Evolutionary conservation across 192 early-diverging fungal species (phyloP), one percentile per base, ranked within the genome.

Genomic region (Umbelopsis sp.): DNA sequence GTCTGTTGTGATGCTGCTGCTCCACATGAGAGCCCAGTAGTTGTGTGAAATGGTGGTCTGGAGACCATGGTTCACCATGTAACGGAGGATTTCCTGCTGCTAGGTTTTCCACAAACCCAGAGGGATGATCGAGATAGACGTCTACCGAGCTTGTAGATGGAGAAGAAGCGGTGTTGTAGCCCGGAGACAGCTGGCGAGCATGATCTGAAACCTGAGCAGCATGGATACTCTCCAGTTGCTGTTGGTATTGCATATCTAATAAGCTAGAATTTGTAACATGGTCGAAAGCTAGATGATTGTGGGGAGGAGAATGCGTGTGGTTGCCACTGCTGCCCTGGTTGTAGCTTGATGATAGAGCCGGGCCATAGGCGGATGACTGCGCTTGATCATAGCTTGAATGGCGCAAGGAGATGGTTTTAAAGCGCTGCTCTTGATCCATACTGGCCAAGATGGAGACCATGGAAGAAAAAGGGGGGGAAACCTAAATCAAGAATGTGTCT

Each of bases 401-500:
- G 52, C 52, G 55, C 33, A 61, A 0, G 35, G 27, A 30, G 18
- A 61, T 61, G 33, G 55, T 15, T 61, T 61, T 61, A 6, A 61
- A 61, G 12, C 55, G 55, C 5, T 61, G 55, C 33, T 61, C 55
- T 61, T 61, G 55, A 8, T 61, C 55, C 55, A 61, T 61, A 35
- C 15, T 61, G 18, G 16, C 15, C 25, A 30, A 61, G 55, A 61
- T n/a, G 25, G 55, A 61, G 13, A 61, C 55, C 55, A 61, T 61
- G 12, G 25, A 35, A 37, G 25, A 30, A 61, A 18, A 35, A 55
- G 25, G 25, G 22, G 22, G 52, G 7, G 18, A 35, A 61, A 61
- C 15, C 25, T 25, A 27, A 61, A 35, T 18, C 30, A 16, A 25
- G 18, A 30, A 35, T n/a, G 12, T 35, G 25, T 15, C 15, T 61